These are phyloP conservation scores for Colletotrichum liriopes DNA, from an alignment of 2,329 filamentous ascomycete species.

Conservation along the genomic window DNA sequence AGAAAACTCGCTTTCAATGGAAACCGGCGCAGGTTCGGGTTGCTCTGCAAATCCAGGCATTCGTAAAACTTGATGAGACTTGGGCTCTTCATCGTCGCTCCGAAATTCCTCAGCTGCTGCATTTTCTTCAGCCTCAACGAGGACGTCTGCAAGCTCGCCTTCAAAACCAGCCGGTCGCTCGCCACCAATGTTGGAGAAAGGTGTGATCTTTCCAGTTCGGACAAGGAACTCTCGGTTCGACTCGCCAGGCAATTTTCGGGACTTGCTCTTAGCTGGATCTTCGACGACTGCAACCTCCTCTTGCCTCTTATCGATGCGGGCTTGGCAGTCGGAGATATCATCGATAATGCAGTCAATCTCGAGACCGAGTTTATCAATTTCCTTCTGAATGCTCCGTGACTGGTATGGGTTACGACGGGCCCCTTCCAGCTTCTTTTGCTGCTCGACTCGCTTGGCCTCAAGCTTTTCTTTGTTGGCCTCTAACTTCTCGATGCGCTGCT, in stretches of 20 bases:
- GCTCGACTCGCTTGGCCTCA: conserved; percentile 74
- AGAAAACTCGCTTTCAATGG: conserved; percentile 69
- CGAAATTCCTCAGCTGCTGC: conserved; percentile 64
- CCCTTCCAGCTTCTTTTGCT: conserved; percentile 63
- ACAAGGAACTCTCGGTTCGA: conserved; percentile 91
- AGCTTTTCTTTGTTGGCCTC: conserved; percentile 71
- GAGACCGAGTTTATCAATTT: conserved; percentile 77
- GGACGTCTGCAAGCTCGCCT: conserved; percentile 81
- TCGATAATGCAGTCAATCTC: conserved; percentile 76
- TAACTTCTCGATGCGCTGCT: conserved; percentile 74
- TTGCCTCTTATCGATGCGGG: conserved; percentile 84
- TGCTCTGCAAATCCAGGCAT: conserved; percentile 79
- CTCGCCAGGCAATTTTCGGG: conserved; percentile 81
- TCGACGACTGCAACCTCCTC: conserved; percentile 64
- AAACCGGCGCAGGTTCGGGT: conserved; percentile 50
- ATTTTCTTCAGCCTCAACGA: conserved; percentile 88
- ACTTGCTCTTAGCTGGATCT: conserved; percentile 62
- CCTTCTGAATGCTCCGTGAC: conserved; percentile 72
- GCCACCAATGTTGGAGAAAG: conserved; percentile 85
- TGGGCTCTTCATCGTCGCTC: conserved; percentile 64
- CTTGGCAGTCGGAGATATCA: conserved; percentile 85
- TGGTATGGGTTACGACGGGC: conserved; percentile 63
- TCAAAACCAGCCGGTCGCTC: conserved; percentile 74
- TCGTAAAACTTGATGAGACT: conserved; percentile 81
- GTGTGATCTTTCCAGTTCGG: conserved; percentile 96